Percentiles rank a stretch among this genome's conserved stretches.
phyloP scores from a whole-genome alignment of 148 eudicot species.

The Persicaria tinctoria region DNA sequence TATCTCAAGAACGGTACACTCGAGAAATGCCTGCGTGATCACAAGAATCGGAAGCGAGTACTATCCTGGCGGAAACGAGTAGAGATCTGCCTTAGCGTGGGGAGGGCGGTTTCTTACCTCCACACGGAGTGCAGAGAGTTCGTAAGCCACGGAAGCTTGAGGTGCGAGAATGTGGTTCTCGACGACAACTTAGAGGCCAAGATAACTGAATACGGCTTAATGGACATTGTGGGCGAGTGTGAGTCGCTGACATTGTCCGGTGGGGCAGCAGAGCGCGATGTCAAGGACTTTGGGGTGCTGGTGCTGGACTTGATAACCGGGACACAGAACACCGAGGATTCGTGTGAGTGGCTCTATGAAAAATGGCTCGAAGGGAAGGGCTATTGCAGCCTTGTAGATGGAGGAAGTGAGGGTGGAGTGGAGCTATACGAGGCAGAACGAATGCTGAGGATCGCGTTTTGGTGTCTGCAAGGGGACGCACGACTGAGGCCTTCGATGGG shows the following conservation, averaged over 20 bases:
- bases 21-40: constrained; percentile 34
- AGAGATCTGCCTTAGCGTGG: constrained; percentile 35
- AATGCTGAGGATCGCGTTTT: constrained; percentile 44
- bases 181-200: constrained; percentile 45
- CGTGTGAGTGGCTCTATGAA: constrained; percentile 33
- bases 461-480: constrained; percentile 54
- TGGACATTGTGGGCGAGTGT: constrained; percentile 13
- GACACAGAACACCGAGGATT: constrained; percentile 21
- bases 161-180: constrained; percentile 37
- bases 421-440: constrained; percentile 45
- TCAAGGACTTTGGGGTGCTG: constrained; percentile 45
- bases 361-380: constrained; percentile 33
- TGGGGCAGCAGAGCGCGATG: constrained; percentile 32
- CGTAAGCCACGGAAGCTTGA: constrained; percentile 47
- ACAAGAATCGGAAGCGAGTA: constrained; percentile 27
- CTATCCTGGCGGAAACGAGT: constrained; percentile 51
- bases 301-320: constrained; percentile 39
- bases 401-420: constrained; percentile 27
- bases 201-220: constrained; percentile 45
- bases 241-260: background rate
- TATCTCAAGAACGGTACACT: constrained; percentile 39
- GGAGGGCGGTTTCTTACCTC: constrained; percentile 49
- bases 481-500: constrained; percentile 65
- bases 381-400: constrained; percentile 28
- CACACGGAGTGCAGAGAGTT: constrained; percentile 60